Base-by-base conservation (phyloP, 768 basidiomycete species). In the Boletus tomentosulus region DNA sequence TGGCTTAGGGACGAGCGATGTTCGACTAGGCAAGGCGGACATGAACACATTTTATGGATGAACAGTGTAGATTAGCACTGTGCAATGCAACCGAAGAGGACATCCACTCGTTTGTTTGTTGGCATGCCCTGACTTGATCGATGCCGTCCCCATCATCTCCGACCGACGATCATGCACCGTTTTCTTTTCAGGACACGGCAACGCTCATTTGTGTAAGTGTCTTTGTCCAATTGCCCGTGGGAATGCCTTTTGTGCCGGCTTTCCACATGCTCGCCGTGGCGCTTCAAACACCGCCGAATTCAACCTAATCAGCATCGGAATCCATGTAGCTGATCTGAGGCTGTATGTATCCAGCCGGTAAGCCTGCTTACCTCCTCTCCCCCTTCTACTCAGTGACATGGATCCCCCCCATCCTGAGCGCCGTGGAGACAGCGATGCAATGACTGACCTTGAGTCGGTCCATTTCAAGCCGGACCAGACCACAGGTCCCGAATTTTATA, bases 401-500 rank as follows among this genome's bases (percentile, higher is more conserved):
- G 2, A 24, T 13, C 3, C 31, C 11, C 35, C 28, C 27, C 9
- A 16, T 25, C 24, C 53, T 4, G 24, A 37, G 45, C 13, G 19
- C 12, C 37, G 8, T 43, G 55, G 51, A 46, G 48, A 51, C 50
- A 59, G 53, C 41, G 37, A 52, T 45, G 49, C 57, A 3, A 41
- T 46, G 0, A 39, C 57, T 19, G 60, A 60, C 55, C 61, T 56
- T 10, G 65, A 65, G 46, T 54, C 55, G 16, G 54, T 62, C 25
- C 10, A 52, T 27, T 60, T 57, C 46, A 54, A 61, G 44, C 46
- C 39, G n/a, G 66, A 54, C 44, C 64, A 59, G 27, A 64, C 56
- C 5, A 48, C 66, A 4, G 57, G 66, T 5, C 58, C 59, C 48
- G 59, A 67, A 15, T 65, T 65, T 41, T 70, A 66, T 28, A 59